phyloP scores from a whole-genome alignment of 1,284 basidiomycete species.

The Cystobasidium sp. region DNA sequence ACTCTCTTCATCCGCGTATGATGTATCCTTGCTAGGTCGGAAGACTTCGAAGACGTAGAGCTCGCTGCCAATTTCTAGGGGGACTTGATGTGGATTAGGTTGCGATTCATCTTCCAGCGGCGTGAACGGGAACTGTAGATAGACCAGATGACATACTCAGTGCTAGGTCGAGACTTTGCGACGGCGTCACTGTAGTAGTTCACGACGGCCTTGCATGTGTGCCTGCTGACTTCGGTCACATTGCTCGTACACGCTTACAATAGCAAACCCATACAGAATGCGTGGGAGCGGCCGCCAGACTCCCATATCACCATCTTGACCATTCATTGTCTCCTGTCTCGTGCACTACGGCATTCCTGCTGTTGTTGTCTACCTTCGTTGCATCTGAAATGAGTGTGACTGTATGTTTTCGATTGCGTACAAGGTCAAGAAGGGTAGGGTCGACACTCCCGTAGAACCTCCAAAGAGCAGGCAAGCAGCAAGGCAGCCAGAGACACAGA shows the following conservation, averaged over 20 bases:
- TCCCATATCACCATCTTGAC: slow-evolving; percentile 18
- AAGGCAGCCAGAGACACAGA: too few relatives aligned
- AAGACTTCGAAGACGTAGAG: slow-evolving; percentile 84
- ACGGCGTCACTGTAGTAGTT: not conserved
- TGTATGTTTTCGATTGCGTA: slow-evolving; percentile 4
- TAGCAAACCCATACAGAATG: slow-evolving; percentile 42
- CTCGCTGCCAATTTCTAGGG: slow-evolving; percentile 78
- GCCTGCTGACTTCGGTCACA: not conserved
- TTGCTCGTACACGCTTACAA: slow-evolving; percentile 18
- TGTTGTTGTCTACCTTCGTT: not conserved
- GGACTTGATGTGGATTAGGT: slow-evolving; percentile 51
- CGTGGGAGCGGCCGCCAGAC: slow-evolving; percentile 36
- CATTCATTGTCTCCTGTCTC: slow-evolving; percentile 1
- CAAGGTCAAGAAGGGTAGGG: not conserved
- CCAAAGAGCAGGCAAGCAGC: too few relatives aligned
- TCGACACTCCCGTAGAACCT: too few relatives aligned
- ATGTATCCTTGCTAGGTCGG: slow-evolving; percentile 14
- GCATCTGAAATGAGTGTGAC: not conserved
- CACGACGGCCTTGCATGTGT: not conserved
- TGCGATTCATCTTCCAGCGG: slow-evolving; percentile 17
- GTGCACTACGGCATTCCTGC: slow-evolving; percentile 8
- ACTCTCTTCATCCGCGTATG: slow-evolving; percentile 38
- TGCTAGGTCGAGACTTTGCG: not conserved
- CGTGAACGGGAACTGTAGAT: slow-evolving; percentile 25
- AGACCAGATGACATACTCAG: not conserved